phyloP scores from a whole-genome alignment of 2,329 filamentous ascomycete species.

The Tolypocladium tropicale region DNA sequence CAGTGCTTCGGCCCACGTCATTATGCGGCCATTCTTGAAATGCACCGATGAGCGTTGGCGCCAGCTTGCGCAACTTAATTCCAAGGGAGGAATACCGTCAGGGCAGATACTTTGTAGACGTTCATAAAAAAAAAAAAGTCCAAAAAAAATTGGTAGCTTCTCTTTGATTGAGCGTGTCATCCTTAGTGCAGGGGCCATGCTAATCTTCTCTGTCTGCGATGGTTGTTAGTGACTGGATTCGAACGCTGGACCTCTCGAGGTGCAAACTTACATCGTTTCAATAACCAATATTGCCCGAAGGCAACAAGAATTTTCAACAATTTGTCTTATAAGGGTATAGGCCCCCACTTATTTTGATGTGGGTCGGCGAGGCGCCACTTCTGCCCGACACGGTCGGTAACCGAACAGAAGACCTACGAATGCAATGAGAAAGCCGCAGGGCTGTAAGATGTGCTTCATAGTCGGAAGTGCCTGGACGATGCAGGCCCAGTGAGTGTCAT shows the following conservation, averaged over 20 bases:
- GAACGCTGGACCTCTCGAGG: not conserved
- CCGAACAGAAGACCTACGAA: no score
- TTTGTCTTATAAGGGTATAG: not conserved
- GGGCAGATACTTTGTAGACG: no score
- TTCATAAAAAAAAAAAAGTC: no score
- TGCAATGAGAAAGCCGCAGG: no score
- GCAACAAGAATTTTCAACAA: not conserved
- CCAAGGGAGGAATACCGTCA: no score
- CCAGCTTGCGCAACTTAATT: not conserved
- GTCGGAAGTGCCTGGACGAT: no score
- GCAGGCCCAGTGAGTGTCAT: no score
- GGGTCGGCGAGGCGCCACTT: not conserved
- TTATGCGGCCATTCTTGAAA: not conserved
- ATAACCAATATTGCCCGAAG: not conserved
- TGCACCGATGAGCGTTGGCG: not conserved
- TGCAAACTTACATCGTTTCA: not conserved
- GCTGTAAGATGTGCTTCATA: no score
- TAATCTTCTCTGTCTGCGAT: constrained; percentile 58
- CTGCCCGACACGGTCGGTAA: no score
- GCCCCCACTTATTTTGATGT: not conserved
- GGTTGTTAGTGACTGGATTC: not conserved
- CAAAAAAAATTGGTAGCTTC: constrained; percentile 38
- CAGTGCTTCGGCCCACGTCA: not conserved
- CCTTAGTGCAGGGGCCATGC: constrained; percentile 84
- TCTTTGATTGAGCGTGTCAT: constrained; percentile 84